A percentile compares a stretch with the other conserved stretches of the same genome.
phyloP scores from a whole-genome alignment of 805 yeast genomes.

The Metschnikowia kunwiensis region DNA sequence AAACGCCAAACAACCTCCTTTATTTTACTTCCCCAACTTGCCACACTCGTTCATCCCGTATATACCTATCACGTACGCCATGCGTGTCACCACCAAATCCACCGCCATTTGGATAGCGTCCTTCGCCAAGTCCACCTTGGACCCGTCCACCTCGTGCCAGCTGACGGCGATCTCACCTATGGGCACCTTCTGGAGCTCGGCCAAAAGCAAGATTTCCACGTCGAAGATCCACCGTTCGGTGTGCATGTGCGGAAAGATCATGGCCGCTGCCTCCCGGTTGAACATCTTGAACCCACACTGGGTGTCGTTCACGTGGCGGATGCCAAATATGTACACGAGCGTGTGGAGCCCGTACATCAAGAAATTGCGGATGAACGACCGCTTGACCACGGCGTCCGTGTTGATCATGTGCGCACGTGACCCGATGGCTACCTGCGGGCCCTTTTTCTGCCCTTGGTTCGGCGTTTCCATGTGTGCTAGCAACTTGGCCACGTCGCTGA shows the following conservation, averaged over 20 bases:
- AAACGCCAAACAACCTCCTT: too few relatives aligned
- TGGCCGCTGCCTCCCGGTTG: slow-evolving; percentile 59
- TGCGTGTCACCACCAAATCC: slow-evolving; percentile 83
- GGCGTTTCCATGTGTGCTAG: slow-evolving; percentile 37
- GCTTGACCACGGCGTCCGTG: slow-evolving; percentile 93
- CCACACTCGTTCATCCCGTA: slow-evolving; percentile 44
- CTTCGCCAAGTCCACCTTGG: slow-evolving; percentile 86
- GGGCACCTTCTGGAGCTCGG: slow-evolving; percentile 62
- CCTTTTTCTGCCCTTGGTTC: slow-evolving; percentile 15
- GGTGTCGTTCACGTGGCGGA: slow-evolving; percentile 82
- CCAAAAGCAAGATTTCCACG: slow-evolving; percentile 84
- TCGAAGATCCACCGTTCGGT: slow-evolving; percentile 99
- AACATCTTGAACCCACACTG: slow-evolving; percentile 97
- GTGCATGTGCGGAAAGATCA: slow-evolving; percentile 85
- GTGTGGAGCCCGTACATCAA: slow-evolving; percentile 91
- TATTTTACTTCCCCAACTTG: too few relatives aligned
- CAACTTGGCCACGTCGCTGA: slow-evolving; percentile 62
- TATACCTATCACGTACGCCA: slow-evolving; percentile 83
- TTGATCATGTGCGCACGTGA: slow-evolving; percentile 96
- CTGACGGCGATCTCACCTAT: slow-evolving; percentile 80
- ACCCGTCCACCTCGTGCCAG: slow-evolving; percentile 97
- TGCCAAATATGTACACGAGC: slow-evolving; percentile 84
- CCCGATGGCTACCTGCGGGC: slow-evolving; percentile 75
- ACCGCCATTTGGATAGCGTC: slow-evolving; percentile 92
- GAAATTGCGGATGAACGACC: slow-evolving; percentile 83